A percentile compares a stretch with the other conserved stretches of the same genome.
These are phyloP conservation scores for Botrytis deweyae DNA, from an alignment of 2,329 filamentous ascomycete genomes.

Conservation along the genomic window DNA sequence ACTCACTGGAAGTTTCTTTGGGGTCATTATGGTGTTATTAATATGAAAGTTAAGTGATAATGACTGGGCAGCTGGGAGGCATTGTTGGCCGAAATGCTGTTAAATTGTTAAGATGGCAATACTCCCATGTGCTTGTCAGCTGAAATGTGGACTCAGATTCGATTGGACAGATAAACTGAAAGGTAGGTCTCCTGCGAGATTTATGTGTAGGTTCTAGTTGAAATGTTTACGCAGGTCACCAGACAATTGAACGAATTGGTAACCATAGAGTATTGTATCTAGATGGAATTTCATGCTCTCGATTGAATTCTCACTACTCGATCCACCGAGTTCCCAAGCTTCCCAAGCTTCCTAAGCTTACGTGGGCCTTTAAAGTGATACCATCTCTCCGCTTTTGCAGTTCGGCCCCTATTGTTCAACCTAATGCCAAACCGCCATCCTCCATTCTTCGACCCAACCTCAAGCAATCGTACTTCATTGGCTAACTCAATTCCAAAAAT, in stretches of 20 bases:
- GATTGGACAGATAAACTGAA: background rate
- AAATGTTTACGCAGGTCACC: background rate
- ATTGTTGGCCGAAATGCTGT: background rate
- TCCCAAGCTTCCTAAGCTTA: background rate
- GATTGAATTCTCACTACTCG: background rate
- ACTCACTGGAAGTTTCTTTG: no score
- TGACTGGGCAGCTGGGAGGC: no score
- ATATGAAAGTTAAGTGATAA: background rate
- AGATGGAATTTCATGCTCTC: background rate
- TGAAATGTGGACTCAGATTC: background rate
- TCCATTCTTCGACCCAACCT: no score
- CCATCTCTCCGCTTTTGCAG: background rate
- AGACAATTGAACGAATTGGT: background rate
- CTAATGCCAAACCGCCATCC: background rate
- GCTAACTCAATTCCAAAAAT: background rate
- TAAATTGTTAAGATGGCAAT: background rate
- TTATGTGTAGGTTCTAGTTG: background rate
- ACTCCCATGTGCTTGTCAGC: background rate
- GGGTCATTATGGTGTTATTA: no score
- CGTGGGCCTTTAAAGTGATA: background rate
- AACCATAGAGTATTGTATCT: background rate
- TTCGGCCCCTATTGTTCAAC: background rate
- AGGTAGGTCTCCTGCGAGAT: background rate
- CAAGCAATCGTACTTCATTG: background rate
- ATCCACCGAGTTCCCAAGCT: background rate